Base-by-base conservation (phyloP, 83 land plant species). In the Diphasiastrum complanatum region DNA sequence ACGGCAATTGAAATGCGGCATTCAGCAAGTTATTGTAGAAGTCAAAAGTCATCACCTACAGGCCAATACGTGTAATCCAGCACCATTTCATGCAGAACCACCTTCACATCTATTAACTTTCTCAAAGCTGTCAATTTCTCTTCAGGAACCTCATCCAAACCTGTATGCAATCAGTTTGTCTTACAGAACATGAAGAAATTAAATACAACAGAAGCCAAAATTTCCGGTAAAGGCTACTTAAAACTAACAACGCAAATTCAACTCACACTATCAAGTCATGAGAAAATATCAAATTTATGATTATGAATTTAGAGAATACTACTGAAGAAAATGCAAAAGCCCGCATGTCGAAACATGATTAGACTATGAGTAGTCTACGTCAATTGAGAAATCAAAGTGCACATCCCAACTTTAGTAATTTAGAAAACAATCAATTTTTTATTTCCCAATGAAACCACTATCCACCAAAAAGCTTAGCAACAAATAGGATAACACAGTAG, bases 11-110 rank as follows among this genome's bases (percentile, higher is more conserved):
- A n/a, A n/a, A n/a, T 69, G 63, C 20, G 10, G 22, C 20, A n/a
- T 20, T 33, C 18, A 4, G 3, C 14, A 0, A 41, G 18, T 25
- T 5, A 49, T 26, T 4, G 33, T 27, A 20, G 33, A 65, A 14
- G 33, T 41, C 10, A 33, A 16, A 25, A 43, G 3, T 1, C 51
- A 72, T 56, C 20, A 92, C 98, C 98, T 67, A 83, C 95, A 60
- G 83, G 70, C 90, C 89, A 92, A 60, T 88, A 87, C 0, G 81
- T 69, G 79, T 92, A 92, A 45, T 82, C 95, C 38, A 92, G 83
- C 1, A 78, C 79, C 38, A 88, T 27, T 1, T 80, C 75, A 67
- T 88, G 73, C 3, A 81, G 81, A 18, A 87, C 79, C 49, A 79
- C 82, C 55, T 85, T 85, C 68, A 85, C 54, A 45, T 73, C 56